Conservation (phyloP, 1,284 basidiomycete genomes). For the Macrocystidia cucumis region DNA sequence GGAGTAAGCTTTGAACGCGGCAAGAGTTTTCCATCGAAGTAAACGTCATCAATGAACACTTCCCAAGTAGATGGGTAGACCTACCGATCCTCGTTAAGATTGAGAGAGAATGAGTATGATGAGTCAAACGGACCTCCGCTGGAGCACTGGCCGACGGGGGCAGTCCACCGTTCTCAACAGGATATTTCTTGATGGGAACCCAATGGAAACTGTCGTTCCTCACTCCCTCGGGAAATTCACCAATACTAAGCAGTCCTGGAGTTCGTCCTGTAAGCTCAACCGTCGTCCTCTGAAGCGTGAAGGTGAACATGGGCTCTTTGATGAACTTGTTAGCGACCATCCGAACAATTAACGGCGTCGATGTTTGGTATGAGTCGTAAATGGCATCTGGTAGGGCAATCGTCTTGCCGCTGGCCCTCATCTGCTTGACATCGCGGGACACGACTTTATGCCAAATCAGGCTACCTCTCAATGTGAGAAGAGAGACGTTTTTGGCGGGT, state of each 20-base stretch:
- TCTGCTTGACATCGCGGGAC: too few species aligned
- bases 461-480: background rate
- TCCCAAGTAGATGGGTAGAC: conserved; percentile 44
- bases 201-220: conserved; percentile 37
- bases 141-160: conserved; percentile 32
- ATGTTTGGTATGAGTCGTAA: conserved; percentile 11
- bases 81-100: conserved; percentile 10
- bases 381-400: too few species aligned
- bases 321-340: conserved; percentile 24
- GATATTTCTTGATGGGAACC: conserved; percentile 40
- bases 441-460: too few species aligned
- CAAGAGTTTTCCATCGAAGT: conserved; percentile 43
- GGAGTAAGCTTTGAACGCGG: conserved; percentile 30
- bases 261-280: conserved; percentile 40
- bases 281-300: conserved; percentile 40
- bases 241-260: conserved; percentile 38
- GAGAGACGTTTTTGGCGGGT: conserved; percentile 20
- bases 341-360: conserved; percentile 25
- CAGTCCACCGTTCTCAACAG: conserved; percentile 32
- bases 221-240: conserved; percentile 37
- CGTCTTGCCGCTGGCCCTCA: too few species aligned
- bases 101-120: background rate
- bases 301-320: conserved; percentile 27
- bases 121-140: conserved; percentile 27
- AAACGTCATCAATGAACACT: conserved; percentile 49